phyloP scores from a whole-genome alignment of 2,329 filamentous ascomycete species.

The Elsinoe batatas region DNA sequence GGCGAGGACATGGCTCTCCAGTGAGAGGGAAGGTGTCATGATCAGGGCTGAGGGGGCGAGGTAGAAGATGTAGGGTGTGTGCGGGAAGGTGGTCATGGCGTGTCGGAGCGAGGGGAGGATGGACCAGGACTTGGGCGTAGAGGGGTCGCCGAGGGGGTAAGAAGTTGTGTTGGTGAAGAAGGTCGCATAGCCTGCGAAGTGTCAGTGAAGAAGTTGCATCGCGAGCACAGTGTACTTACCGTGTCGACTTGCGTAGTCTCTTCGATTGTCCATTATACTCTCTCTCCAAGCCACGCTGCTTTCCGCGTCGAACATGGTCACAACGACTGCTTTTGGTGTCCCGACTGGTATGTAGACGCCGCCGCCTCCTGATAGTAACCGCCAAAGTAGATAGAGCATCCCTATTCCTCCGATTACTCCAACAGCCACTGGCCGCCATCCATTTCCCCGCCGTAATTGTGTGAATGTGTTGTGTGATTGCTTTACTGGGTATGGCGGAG shows the following conservation, averaged over 20 bases:
- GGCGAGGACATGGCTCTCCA: conserved; percentile 63
- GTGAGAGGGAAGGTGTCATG: conserved; percentile 64
- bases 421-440: conserved; percentile 42
- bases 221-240: conserved; percentile 45
- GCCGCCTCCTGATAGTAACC: conserved; percentile 22
- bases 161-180: conserved; percentile 71
- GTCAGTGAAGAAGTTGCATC: background rate
- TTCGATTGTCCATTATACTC: conserved; percentile 69
- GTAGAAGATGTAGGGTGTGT: conserved; percentile 75
- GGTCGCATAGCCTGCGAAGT: conserved; percentile 61
- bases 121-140: conserved; percentile 55
- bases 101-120: conserved; percentile 80
- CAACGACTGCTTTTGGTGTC: conserved; percentile 57
- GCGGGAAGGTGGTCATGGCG: conserved; percentile 69
- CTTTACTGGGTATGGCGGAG: conserved; percentile 58
- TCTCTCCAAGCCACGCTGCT: conserved; percentile 58
- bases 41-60: conserved; percentile 78
- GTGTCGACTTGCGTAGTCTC: conserved; percentile 75
- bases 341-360: conserved; percentile 28
- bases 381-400: conserved; percentile 52
- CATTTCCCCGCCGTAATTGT: conserved; percentile 27
- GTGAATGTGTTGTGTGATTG: conserved; percentile 41
- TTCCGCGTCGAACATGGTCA: conserved; percentile 70
- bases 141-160: conserved; percentile 56
- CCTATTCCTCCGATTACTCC: conserved; percentile 45